Evolutionary conservation across 176 grass and related monocot species (phyloP), one percentile per base, ranked within the genome.

Genomic region (Aechmea fasciata): DNA sequence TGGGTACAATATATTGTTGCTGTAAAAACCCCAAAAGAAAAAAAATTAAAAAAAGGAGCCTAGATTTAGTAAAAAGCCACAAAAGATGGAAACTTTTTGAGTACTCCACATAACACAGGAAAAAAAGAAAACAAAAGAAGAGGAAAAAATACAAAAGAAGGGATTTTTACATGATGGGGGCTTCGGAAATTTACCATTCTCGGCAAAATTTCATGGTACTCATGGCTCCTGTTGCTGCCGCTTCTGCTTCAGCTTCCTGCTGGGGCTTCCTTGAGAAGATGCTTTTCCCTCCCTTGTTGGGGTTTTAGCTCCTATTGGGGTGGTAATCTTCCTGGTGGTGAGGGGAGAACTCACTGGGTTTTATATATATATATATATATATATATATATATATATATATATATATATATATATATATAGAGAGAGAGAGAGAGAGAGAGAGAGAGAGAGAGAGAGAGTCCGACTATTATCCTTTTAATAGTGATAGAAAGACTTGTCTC

Each of bases 141-240:
- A 11, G 57, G 14, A 7, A 63, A 20, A 13, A 29, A 70, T n/a
- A n/a, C n/a, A n/a, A n/a, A 8, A 47, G 3, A 22, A 50, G 29
- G 23, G 14, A 9, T 14, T 28, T 33, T 29, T 51, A 26, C 24
- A 57, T 78, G 13, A 50, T 62, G n/a, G 14, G 48, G 20, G 9
- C 4, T 54, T 61, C 33, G 22, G 59, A 76, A 47, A 24, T 22
- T 71, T 67, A 81, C 79, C 72, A 81, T 62, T 81, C 72, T 47
- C 65, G 47, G 72, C 79, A 81, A 64, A 81, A 81, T 69, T 70
- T 81, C 79, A 75, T 81, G 65, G 72, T 75, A 54, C 65, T 48
- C 64, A 47, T 75, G 49, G 17, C 17, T 66, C 22, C 49, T 75
- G 57, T n/a, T 59, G n/a, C 54, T 57, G 2, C 54, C 19, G 13